These are phyloP conservation scores for Phytopythium helicoides DNA, from an alignment of 352 stramenopile genomes.

Conservation along the genomic window DNA sequence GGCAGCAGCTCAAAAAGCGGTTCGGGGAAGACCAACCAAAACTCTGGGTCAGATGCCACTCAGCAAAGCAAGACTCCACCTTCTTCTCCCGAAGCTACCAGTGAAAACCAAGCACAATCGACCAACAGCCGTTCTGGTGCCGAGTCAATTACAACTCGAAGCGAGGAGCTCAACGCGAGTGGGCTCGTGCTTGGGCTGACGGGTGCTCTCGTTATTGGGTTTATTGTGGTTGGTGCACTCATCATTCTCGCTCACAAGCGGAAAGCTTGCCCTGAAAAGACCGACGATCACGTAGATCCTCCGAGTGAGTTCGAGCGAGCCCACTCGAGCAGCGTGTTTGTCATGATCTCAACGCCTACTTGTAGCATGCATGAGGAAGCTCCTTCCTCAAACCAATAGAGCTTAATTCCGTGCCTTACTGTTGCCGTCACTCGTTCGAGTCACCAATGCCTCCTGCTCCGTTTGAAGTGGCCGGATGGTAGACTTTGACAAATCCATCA, in stretches of 20 bases:
- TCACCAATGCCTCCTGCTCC: too few relatives aligned
- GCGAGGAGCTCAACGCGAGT: background rate
- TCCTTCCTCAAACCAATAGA: too few relatives aligned
- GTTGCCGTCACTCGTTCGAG: too few relatives aligned
- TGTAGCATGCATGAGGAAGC: background rate
- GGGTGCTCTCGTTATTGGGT: background rate
- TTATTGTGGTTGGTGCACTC: background rate
- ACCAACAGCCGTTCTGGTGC: background rate
- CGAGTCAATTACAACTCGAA: background rate
- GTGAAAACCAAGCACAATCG: too few relatives aligned
- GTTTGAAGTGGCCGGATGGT: too few relatives aligned
- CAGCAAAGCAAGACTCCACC: too few relatives aligned
- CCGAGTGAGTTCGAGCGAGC: background rate
- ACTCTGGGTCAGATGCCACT: too few relatives aligned
- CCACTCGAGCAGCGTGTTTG: background rate
- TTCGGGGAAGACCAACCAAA: too few relatives aligned
- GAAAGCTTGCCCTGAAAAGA: slow-evolving; percentile 1
- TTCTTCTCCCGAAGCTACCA: too few relatives aligned
- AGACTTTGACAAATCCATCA: too few relatives aligned
- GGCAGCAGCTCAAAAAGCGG: too few relatives aligned
- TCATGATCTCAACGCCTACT: background rate
- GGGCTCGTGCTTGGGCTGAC: background rate
- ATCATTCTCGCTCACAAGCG: background rate
- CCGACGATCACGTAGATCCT: background rate
- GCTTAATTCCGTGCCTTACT: too few relatives aligned